phyloP scores from a whole-genome alignment of 345 rosid genomes.

The Kernera saxatilis region DNA sequence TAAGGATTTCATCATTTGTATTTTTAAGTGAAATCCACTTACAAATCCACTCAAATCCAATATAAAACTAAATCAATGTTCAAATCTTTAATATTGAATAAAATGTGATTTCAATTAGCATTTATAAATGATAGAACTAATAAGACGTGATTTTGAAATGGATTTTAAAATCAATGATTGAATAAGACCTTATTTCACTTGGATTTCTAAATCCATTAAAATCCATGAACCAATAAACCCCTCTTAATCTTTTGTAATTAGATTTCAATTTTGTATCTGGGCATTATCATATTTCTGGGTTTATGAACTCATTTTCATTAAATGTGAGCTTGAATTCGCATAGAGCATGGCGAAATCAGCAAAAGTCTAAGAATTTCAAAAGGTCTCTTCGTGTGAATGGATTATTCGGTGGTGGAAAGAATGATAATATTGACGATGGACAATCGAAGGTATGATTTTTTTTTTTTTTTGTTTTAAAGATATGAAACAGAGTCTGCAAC shows the following conservation, averaged over 20 bases:
- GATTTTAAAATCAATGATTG: too few species aligned
- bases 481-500: background rate
- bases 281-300: background rate
- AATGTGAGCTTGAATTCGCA: slow-evolving; percentile 29
- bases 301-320: background rate
- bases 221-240: too few species aligned
- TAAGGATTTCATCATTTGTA: too few species aligned
- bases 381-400: slow-evolving; percentile 52
- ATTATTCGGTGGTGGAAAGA: slow-evolving; percentile 83
- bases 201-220: too few species aligned
- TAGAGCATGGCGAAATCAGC: slow-evolving; percentile 10
- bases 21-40: too few species aligned
- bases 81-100: too few species aligned
- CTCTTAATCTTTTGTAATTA: background rate
- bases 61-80: too few species aligned
- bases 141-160: too few species aligned
- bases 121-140: too few species aligned
- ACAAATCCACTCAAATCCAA: too few species aligned
- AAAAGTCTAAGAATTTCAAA: slow-evolving; percentile 15
- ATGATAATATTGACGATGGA: slow-evolving; percentile 51
- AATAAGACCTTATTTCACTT: too few species aligned
- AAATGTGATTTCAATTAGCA: too few species aligned
- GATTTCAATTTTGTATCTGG: background rate
- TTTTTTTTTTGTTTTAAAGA: background rate
- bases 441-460: slow-evolving; percentile 57